Evolutionary conservation across 2,329 filamentous ascomycete genomes (phyloP), one percentile per base, ranked within the genome.

Genomic region (Aspergillus aculeatus): DNA sequence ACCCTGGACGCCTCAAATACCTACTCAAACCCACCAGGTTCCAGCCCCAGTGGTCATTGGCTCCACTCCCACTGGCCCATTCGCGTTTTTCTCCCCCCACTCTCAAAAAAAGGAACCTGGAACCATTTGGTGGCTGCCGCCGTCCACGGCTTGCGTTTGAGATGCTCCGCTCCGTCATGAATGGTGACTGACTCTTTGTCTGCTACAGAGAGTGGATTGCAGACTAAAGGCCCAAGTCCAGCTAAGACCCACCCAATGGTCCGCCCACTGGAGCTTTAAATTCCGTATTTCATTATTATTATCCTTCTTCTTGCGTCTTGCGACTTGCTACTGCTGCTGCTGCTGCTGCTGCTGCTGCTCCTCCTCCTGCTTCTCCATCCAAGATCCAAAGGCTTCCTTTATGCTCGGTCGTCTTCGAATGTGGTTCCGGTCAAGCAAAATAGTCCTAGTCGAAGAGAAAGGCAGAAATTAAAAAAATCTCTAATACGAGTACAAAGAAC

Each of bases 141-240:
- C 44, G 54, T 47, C 56, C 59, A 58, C 58, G 55, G 57, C 38
- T 58, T 62, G 61, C 53, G 59, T 63, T 59, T 60, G 57, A 48
- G 63, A 65, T 60, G 64, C 63, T 66, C 64, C 64, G 64, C 64
- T 61, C 59, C 57, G 57, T 62, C 59, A 61, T 58, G 59, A 61
- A 24, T 53, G 32, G 51, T 53, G 41, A 31, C 47, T 55, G 41
- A 47, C 53, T 55, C 53, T 55, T 55, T 55, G 53, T 55, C 41
- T 55, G 53, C 53, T 55, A 48, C 53, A 47, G 47, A 47, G 32
- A 35, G 53, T 55, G 38, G 47, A 29, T 55, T 55, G 29, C 26
- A 26, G 26, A 26, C 26, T 26, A 2, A 26, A 26, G 26, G 26
- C 9, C 41, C 41, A 16, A 21, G 32, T 53, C 32, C 38, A 41